These are phyloP conservation scores for Coemansia sp. DNA, from an alignment of 192 early-diverging fungal genomes.

Conservation along the genomic window DNA sequence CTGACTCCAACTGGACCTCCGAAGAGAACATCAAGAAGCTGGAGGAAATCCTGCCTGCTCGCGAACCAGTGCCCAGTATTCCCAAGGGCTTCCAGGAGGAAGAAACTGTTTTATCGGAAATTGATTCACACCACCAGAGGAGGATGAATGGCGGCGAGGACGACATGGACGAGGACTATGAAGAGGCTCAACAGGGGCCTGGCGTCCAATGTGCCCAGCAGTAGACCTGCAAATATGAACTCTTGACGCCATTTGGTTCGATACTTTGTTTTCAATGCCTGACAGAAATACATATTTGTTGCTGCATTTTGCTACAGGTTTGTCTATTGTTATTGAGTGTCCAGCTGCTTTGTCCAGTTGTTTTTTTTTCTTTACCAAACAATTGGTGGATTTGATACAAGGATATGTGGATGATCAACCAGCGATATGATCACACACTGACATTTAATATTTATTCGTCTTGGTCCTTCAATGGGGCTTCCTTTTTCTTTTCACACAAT, in stretches of 20 bases:
- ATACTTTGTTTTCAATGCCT: not conserved
- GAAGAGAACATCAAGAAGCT: constrained; percentile 71
- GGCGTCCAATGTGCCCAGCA: constrained; percentile 97
- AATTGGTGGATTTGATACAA: too few relatives aligned
- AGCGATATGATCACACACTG: too few relatives aligned
- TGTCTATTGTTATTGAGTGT: too few relatives aligned
- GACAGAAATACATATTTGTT: constrained; percentile 42
- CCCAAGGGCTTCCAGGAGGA: constrained; percentile 67
- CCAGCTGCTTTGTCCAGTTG: too few relatives aligned
- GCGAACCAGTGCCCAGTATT: constrained; percentile 56
- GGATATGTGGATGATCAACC: too few relatives aligned
- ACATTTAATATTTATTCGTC: too few relatives aligned
- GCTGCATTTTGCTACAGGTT: too few relatives aligned
- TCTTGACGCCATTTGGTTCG: too few relatives aligned
- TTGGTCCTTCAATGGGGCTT: too few relatives aligned
- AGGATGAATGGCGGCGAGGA: constrained; percentile 53
- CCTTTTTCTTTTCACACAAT: too few relatives aligned
- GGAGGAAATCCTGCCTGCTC: constrained; percentile 78
- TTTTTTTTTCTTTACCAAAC: too few relatives aligned
- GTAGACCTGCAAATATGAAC: constrained; percentile 53
- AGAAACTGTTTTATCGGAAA: constrained; percentile 76
- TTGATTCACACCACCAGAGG: constrained; percentile 73
- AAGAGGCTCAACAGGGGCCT: constrained; percentile 71
- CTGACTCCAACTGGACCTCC: constrained; percentile 75
- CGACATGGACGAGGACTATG: constrained; percentile 59